These are phyloP conservation scores for Bacidia gigantensis DNA, from an alignment of 495 filamentous ascomycete species.

Conservation along the genomic window DNA sequence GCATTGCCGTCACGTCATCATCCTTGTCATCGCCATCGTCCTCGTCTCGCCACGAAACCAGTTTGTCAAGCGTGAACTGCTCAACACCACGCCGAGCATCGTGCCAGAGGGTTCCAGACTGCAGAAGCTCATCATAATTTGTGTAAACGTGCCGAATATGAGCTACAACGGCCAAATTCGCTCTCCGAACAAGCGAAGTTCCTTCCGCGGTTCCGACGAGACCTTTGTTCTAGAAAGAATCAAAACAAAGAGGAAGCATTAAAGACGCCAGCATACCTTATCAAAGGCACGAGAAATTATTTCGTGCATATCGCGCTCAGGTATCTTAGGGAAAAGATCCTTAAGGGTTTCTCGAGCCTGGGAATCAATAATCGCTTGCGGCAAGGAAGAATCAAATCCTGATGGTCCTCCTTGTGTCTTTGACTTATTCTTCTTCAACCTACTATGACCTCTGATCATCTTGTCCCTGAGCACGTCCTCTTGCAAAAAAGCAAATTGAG, in stretches of 20 bases:
- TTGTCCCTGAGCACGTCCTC: conserved; percentile 1
- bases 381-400: conserved; percentile 9
- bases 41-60: conserved; percentile 80
- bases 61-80: conserved; percentile 50
- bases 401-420: conserved; percentile 5
- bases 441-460: conserved; percentile 1
- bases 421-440: conserved; percentile 6
- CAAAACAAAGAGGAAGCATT: conserved; percentile 14
- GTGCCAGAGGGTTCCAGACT: conserved; percentile 39
- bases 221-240: conserved; percentile 29
- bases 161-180: conserved; percentile 70
- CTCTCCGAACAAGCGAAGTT: conserved; percentile 55
- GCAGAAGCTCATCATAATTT: conserved; percentile 67
- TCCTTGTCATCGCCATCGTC: conserved; percentile 26
- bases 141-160: conserved; percentile 82
- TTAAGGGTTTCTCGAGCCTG: conserved; percentile 60
- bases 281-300: conserved; percentile 76
- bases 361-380: conserved; percentile 52
- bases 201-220: conserved; percentile 58
- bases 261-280: conserved; percentile 40
- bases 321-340: conserved; percentile 81
- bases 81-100: conserved; percentile 62
- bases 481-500: conserved; percentile 7
- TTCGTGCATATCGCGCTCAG: conserved; percentile 56
- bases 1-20: conserved; percentile 29